These are phyloP conservation scores for Juglanconis juglandina DNA, from an alignment of 2,329 filamentous ascomycete species.

Conservation along the genomic window DNA sequence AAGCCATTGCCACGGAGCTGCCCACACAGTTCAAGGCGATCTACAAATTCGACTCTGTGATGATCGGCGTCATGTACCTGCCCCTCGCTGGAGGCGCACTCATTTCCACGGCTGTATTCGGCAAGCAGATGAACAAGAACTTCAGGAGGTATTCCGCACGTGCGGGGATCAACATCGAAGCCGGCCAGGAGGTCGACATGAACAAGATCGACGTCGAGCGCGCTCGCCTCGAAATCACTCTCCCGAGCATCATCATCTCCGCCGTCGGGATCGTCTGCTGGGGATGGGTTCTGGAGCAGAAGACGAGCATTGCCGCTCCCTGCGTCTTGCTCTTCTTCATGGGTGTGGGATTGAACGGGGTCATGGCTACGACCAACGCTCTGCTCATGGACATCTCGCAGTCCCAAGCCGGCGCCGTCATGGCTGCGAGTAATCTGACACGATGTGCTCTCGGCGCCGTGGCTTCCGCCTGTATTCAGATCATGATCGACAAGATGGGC, in stretches of 20 bases:
- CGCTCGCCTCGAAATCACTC: constrained; percentile 32
- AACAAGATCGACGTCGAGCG: constrained; percentile 34
- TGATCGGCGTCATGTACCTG: constrained; percentile 42
- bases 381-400: constrained; percentile 11
- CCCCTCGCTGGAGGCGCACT: constrained; percentile 36
- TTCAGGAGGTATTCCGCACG: constrained; percentile 51
- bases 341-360: constrained; percentile 24
- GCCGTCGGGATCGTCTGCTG: constrained; percentile 39
- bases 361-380: constrained; percentile 9
- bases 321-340: constrained; percentile 38
- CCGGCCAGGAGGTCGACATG: constrained; percentile 38
- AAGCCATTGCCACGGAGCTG: constrained; percentile 30
- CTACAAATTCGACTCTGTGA: constrained; percentile 33
- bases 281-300: constrained; percentile 40
- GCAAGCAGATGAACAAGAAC: constrained; percentile 58
- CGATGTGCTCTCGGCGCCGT: constrained; percentile 6
- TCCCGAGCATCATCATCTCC: constrained; percentile 40
- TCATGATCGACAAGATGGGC: constrained; percentile 9
- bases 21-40: constrained; percentile 30
- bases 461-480: constrained; percentile 3
- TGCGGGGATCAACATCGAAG: constrained; percentile 45
- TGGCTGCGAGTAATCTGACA: constrained; percentile 9
- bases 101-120: constrained; percentile 34
- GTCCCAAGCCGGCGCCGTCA: constrained; percentile 1
- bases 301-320: constrained; percentile 36